Percentiles rank a stretch among this genome's conserved stretches.
Evolutionary conservation across 768 basidiomycete genomes (phyloP).

Genomic region (Leccinum obscurum): DNA sequence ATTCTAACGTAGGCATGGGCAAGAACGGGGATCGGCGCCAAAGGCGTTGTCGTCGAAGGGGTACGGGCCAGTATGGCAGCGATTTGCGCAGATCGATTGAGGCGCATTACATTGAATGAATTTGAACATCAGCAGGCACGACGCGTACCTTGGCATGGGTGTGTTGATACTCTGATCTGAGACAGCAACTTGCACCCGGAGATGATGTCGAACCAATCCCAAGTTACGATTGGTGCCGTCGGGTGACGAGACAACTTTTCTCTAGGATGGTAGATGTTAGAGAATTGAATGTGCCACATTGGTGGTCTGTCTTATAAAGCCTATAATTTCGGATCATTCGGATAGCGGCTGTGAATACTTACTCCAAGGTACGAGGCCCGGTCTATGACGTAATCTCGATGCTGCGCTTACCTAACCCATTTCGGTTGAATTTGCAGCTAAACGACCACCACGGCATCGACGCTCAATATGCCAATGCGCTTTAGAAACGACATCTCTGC

Average conservation of each 20-base stretch:
- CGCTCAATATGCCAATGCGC: slow-evolving; percentile 32
- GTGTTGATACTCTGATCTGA: too few relatives aligned
- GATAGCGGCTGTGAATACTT: too few relatives aligned
- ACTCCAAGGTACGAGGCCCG: too few relatives aligned
- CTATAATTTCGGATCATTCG: too few relatives aligned
- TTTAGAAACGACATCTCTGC: slow-evolving; percentile 25
- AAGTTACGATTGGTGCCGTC: too few relatives aligned
- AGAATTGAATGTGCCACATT: not conserved
- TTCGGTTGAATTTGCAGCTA: slow-evolving; percentile 5
- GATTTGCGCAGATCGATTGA: not conserved
- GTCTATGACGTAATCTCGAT: slow-evolving; percentile 9
- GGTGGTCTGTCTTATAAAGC: too few relatives aligned
- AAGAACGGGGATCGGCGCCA: not conserved
- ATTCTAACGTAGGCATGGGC: not conserved
- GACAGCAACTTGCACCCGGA: too few relatives aligned
- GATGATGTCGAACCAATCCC: too few relatives aligned
- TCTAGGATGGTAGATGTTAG: too few relatives aligned
- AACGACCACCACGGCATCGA: slow-evolving; percentile 27
- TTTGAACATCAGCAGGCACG: not conserved
- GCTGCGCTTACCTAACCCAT: slow-evolving; percentile 11
- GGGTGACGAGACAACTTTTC: too few relatives aligned
- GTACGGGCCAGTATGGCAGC: not conserved
- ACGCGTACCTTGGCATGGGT: too few relatives aligned
- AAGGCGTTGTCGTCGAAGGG: not conserved
- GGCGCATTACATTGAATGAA: not conserved